phyloP scores from a whole-genome alignment of 805 yeast genomes.

The Blastobotrys chiropterorum region DNA sequence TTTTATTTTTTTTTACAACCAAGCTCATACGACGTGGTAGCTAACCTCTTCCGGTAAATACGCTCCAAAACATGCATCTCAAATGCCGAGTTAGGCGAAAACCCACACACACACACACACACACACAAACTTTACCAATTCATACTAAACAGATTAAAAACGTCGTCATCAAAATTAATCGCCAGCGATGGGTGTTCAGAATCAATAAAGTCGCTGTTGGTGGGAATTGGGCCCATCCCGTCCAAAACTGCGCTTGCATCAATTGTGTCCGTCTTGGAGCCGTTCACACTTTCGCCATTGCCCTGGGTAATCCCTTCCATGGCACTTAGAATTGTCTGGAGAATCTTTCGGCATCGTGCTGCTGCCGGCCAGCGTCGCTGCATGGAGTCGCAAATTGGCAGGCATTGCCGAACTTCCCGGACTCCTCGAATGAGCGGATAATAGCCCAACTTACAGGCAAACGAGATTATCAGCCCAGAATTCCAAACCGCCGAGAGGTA shows the following conservation, averaged over 20 bases:
- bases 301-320: not conserved
- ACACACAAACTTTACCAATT: too few relatives aligned
- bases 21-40: too few relatives aligned
- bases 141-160: slow-evolving; percentile 3
- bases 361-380: slow-evolving; percentile 2
- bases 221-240: not conserved
- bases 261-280: not conserved
- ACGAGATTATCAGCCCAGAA: slow-evolving; percentile 6
- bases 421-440: not conserved
- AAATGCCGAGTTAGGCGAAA: not conserved
- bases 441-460: slow-evolving; percentile 3
- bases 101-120: too few relatives aligned
- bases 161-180: slow-evolving; percentile 1
- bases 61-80: too few relatives aligned
- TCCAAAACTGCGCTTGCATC: not conserved
- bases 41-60: too few relatives aligned
- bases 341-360: not conserved
- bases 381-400: slow-evolving; percentile 5
- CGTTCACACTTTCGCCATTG: not conserved
- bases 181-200: not conserved
- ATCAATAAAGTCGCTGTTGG: not conserved
- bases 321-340: not conserved
- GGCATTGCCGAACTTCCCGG: not conserved
- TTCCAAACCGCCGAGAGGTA: slow-evolving; percentile 6
- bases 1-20: too few relatives aligned